Evolutionary conservation across 106 monocot species (phyloP).

Genomic region (Triglochin maritima): DNA sequence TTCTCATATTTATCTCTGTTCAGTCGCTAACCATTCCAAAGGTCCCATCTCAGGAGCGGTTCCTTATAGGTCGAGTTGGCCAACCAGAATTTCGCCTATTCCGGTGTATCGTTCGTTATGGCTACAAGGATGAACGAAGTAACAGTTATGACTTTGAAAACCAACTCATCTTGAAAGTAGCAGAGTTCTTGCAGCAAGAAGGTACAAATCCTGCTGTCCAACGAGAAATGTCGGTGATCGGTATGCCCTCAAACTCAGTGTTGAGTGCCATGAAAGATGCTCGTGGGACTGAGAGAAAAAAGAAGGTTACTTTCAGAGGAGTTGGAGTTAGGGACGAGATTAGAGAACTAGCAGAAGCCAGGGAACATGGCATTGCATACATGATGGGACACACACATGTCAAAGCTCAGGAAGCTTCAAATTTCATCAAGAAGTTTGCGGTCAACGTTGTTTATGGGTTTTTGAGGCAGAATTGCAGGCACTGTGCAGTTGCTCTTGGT

Average conservation of each 20-base stretch:
- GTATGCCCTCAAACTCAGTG: constrained; percentile 9
- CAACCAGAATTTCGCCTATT: constrained; percentile 27
- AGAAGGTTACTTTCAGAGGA: constrained; percentile 18
- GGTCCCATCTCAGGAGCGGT: constrained; percentile 32
- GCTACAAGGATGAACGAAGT: constrained; percentile 48
- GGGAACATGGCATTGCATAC: constrained; percentile 59
- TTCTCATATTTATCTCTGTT: constrained; percentile 48
- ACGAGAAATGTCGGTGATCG: constrained; percentile 3
- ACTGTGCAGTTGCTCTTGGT: constrained; percentile 29
- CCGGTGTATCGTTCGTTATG: constrained; percentile 46
- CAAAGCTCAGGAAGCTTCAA: constrained; percentile 31
- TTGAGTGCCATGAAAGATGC: background rate
- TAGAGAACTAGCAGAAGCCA: constrained; percentile 42
- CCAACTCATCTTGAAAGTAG: constrained; percentile 44
- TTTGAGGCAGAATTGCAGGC: constrained; percentile 50
- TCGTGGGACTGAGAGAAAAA: background rate
- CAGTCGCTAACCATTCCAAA: constrained; percentile 40
- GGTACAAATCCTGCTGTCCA: background rate
- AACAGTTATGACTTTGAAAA: constrained; percentile 49
- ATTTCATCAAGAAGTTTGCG: constrained; percentile 38
- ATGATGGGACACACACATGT: constrained; percentile 63
- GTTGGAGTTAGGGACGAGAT: constrained; percentile 28
- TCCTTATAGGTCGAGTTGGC: constrained; percentile 50
- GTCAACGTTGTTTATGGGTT: constrained; percentile 52
- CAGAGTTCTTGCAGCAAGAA: constrained; percentile 48